These are phyloP conservation scores for Moniliella sp. DNA, from an alignment of 1,284 basidiomycete species.

Conservation along the genomic window DNA sequence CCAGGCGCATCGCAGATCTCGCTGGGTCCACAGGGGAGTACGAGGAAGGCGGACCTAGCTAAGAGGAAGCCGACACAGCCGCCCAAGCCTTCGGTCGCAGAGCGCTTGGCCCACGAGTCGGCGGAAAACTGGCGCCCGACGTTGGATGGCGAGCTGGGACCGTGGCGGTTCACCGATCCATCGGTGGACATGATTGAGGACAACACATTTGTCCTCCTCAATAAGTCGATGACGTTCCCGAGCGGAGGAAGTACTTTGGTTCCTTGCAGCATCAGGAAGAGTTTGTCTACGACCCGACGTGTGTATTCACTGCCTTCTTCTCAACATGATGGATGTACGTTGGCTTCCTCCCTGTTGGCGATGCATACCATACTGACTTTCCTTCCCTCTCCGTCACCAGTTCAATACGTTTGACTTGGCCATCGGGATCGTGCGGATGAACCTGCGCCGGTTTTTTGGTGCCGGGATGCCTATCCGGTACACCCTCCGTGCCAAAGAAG, in stretches of 20 bases:
- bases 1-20: no score
- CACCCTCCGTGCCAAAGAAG: conserved; percentile 32
- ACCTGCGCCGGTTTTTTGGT: conserved; percentile 14
- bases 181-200: conserved; percentile 35
- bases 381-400: no score
- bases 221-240: conserved; percentile 29
- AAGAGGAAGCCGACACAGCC: no score
- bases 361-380: no score
- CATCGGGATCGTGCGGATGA: conserved; percentile 21
- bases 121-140: conserved; percentile 2
- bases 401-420: conserved; percentile 22
- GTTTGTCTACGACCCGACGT: conserved; percentile 9
- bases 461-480: conserved; percentile 37
- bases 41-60: no score
- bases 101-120: no score
- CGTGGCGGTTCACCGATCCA: conserved; percentile 34
- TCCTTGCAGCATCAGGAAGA: conserved; percentile 21
- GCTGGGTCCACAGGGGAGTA: no score
- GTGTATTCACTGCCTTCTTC: conserved; percentile 23
- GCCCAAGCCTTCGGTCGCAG: no score
- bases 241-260: conserved; percentile 34
- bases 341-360: no score
- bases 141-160: conserved; percentile 30
- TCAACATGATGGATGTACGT: conserved; percentile 21
- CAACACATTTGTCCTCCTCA: conserved; percentile 35